Base-by-base conservation (phyloP, 192 early-diverging fungal genomes). In the Coemansia sp. region DNA sequence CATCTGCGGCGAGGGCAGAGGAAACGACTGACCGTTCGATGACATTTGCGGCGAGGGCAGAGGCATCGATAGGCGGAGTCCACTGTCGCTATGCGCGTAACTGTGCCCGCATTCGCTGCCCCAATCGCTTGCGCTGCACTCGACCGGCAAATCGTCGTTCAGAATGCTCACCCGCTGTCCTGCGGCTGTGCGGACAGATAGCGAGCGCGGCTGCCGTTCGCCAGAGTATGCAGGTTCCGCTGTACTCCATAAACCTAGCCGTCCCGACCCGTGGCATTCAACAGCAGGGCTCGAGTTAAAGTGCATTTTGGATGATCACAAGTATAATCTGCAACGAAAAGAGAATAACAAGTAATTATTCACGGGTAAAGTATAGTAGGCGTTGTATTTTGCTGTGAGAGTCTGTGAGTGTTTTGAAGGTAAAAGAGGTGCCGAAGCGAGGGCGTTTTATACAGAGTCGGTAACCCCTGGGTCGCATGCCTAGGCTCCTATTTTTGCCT, bases 121-220 rank as follows among this genome's bases (percentile, higher is more conserved):
- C 29, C 38, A 15, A 6, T 56, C 68, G 7, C 53, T 50, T 38
- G 57, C 55, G 29, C 19, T 12, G 8, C 29, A 19, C 2, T 37
- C 10, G 35, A 5, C 19, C 2, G 55, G 55, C 17, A n/a, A 37
- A 56, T 65, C 45, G 54, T 79, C 72, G 45, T 80, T 80, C 57
- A 80, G 65, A n/a, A 80, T 73, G 60, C 77, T 80, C 17, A 80
- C 77, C 29, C 77, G 56, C 57, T 62, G 66, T 39, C 77, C 77
- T 21, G 66, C 60, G 6, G 77, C 77, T 1, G 77, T 80, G 29
- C 66, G 69, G 21, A 75, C 70, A 12, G 77, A 80, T 43, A 80
- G 72, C 38, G 77, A 80, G 5, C 68, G 78, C 38, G 57, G 70
- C 17, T 57, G 39, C 19, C 60, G 53, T 38, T 29, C 45, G 41